phyloP scores from a whole-genome alignment of 2,329 filamentous ascomycete species.

The Exophiala dermatitidis region DNA sequence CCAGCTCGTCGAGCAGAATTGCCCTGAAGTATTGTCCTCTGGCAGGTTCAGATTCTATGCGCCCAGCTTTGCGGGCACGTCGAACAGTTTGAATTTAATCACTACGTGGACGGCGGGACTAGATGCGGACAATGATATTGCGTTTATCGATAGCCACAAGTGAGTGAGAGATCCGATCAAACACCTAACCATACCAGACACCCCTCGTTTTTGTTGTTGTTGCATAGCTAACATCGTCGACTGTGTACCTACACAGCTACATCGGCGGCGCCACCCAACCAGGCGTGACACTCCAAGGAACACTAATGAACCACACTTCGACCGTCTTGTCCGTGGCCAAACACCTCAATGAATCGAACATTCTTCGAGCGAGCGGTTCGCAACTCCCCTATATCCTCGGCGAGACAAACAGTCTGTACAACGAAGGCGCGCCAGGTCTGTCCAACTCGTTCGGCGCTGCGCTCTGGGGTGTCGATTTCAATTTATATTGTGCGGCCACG shows the following conservation, averaged over 20 bases:
- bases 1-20: constrained; percentile 40
- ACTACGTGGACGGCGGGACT: constrained; percentile 50
- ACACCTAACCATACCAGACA: too few species aligned
- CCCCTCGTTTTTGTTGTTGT: neutral
- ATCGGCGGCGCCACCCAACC: constrained; percentile 54
- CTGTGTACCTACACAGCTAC: constrained; percentile 42
- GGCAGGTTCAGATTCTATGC: constrained; percentile 48
- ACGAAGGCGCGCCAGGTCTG: constrained; percentile 54
- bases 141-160: constrained; percentile 54
- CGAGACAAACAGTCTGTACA: constrained; percentile 57
- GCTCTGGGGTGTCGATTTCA: constrained; percentile 59
- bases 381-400: constrained; percentile 51
- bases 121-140: constrained; percentile 44
- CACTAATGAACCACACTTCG: constrained; percentile 56
- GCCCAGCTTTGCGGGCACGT: constrained; percentile 51
- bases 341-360: constrained; percentile 44
- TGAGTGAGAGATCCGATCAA: constrained; percentile 30
- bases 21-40: constrained; percentile 43
- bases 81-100: constrained; percentile 47
- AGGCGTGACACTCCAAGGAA: constrained; percentile 55
- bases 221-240: neutral
- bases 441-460: constrained; percentile 60
- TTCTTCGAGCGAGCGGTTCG: constrained; percentile 31
- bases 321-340: constrained; percentile 46
- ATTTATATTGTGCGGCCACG: constrained; percentile 50